Base-by-base conservation (phyloP, 2,329 filamentous ascomycete species). In the Oidium heveae region DNA sequence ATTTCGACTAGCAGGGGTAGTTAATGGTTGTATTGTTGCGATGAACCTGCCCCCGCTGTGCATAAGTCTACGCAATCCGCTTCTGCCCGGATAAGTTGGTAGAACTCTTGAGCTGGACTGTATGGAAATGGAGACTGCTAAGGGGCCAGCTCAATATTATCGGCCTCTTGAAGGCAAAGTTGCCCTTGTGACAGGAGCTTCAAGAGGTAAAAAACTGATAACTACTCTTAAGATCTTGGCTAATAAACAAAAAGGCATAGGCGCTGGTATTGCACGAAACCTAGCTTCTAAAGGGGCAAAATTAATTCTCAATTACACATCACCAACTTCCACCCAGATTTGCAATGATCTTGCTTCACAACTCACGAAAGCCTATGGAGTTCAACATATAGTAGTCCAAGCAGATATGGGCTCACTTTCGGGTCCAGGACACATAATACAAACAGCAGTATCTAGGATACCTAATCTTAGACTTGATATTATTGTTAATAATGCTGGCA, bases 401-500 rank as follows among this genome's bases (percentile, higher is more conserved):
- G 84, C 84, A 28, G 83, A 87, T 67, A 75, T 89, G 62, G 74
- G 76, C 58, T 73, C 74, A 1, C 71, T 77, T 36, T 71, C 72
- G 7, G 79, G 79, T 1, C 77, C 80, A 1, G 69, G 72, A 6
- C 68, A 74, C 44, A 72, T 86, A 53, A 67, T 87, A 59, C 68
- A 70, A 24, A 72, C 73, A 0, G 73, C 77, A 5, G 73, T 76
- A 60, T 71, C 74, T 32, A 68, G 58, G 59, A 56, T 62, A 52
- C 61, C 60, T 6, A 64, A 68, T 56, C 76, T 86, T 64, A 77
- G 81, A 62, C 74, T 94, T 63, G 85, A 93, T 68, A 85, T 94
- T 57, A 71, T 94, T 54, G 71, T 94, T 71, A 93, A 94, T 74
- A 94, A 93, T 66, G 86, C 87, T 33, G 87, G 85, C 54, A 70